These are phyloP conservation scores for Beauveria sp. DNA, from an alignment of 2,329 filamentous ascomycete species.

Conservation along the genomic window DNA sequence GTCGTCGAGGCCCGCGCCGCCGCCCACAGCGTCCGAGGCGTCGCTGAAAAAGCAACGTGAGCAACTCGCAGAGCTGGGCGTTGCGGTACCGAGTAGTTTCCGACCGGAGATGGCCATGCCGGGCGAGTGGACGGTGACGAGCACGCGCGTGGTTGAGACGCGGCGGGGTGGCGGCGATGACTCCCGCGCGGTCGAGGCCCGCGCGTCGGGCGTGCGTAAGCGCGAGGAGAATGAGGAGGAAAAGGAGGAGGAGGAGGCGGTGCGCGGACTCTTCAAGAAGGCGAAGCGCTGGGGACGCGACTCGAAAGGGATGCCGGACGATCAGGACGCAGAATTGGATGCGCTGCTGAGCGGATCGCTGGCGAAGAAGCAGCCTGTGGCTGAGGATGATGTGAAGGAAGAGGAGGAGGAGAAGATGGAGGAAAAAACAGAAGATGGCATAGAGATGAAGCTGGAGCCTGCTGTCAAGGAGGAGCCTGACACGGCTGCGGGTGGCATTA, in stretches of 20 bases:
- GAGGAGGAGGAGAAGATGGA: slow-evolving; percentile 17
- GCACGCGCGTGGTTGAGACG: slow-evolving; percentile 50
- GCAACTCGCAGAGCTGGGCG: slow-evolving; percentile 80
- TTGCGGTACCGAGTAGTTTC: slow-evolving; percentile 73
- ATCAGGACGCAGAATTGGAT: slow-evolving; percentile 52
- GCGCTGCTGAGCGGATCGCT: slow-evolving; percentile 41
- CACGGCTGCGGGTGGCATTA: slow-evolving; percentile 14
- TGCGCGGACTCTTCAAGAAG: slow-evolving; percentile 54
- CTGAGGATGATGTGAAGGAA: neutral
- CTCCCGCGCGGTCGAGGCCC: slow-evolving; percentile 34
- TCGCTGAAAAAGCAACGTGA: slow-evolving; percentile 78
- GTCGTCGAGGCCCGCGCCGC: slow-evolving; percentile 8
- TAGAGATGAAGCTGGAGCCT: slow-evolving; percentile 20
- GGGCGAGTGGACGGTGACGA: slow-evolving; percentile 76
- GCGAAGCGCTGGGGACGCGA: slow-evolving; percentile 47
- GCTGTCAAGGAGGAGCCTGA: slow-evolving; percentile 32
- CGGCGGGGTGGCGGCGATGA: slow-evolving; percentile 31
- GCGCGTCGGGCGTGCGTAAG: slow-evolving; percentile 54
- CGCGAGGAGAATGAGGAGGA: slow-evolving; percentile 52
- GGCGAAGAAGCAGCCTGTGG: slow-evolving; percentile 18
- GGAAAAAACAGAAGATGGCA: slow-evolving; percentile 10
- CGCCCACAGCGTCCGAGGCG: slow-evolving; percentile 37
- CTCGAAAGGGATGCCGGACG: slow-evolving; percentile 39
- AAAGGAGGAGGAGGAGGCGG: slow-evolving; percentile 51
- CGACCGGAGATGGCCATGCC: slow-evolving; percentile 77